Percentiles rank a stretch among this genome's conserved stretches.
phyloP scores from a whole-genome alignment of 1,139 yeast genomes.

The Pichia sp. region DNA sequence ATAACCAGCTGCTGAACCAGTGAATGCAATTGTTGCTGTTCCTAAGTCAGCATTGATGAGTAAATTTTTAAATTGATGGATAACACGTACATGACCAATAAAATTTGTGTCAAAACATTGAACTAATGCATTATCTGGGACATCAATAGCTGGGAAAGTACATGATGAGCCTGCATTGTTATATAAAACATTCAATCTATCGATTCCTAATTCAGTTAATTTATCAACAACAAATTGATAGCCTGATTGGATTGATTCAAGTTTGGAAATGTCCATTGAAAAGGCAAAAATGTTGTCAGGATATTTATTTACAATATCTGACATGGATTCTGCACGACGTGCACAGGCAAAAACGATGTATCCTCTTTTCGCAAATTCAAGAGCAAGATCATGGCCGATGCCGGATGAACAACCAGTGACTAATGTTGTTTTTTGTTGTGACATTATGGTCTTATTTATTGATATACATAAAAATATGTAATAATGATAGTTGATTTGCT shows the following conservation, averaged over 20 bases:
- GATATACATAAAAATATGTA: neutral
- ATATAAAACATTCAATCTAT: constrained; percentile 51
- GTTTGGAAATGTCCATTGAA: constrained; percentile 46
- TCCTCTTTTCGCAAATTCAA: constrained; percentile 57
- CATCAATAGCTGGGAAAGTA: constrained; percentile 65
- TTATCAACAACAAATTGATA: constrained; percentile 36
- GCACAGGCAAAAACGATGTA: constrained; percentile 70
- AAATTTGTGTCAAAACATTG: constrained; percentile 64
- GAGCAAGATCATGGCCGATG: constrained; percentile 63
- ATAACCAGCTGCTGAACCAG: constrained; percentile 67
- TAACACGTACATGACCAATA: constrained; percentile 58
- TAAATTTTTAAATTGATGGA: constrained; percentile 51
- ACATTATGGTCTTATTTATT: neutral
- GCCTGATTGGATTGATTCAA: constrained; percentile 43
- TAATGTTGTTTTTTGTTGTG: constrained; percentile 34
- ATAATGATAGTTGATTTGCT: too few species aligned
- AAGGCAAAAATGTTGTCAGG: constrained; percentile 17
- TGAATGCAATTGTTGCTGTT: constrained; percentile 60
- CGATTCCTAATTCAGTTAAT: constrained; percentile 30
- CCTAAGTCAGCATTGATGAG: constrained; percentile 48
- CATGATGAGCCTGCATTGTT: constrained; percentile 71
- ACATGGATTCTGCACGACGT: constrained; percentile 59
- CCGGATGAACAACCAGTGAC: constrained; percentile 84
- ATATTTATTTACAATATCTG: constrained; percentile 24
- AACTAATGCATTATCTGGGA: constrained; percentile 47